These are phyloP conservation scores for Trametes versicolor DNA, from an alignment of 1,284 basidiomycete species.

Conservation along the genomic window DNA sequence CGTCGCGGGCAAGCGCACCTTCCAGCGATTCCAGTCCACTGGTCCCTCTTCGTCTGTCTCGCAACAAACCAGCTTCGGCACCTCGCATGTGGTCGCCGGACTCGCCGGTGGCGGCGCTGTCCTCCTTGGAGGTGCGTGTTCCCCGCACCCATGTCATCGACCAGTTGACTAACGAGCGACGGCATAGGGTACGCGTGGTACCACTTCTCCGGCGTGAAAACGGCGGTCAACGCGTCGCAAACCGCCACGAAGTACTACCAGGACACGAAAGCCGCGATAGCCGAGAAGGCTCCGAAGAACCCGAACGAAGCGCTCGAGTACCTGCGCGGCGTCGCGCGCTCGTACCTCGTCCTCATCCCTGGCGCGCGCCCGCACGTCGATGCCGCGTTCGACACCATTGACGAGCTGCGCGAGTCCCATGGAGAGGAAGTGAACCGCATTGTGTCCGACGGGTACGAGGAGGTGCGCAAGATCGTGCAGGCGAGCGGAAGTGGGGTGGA, in stretches of 20 bases:
- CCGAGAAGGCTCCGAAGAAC: constrained; percentile 45
- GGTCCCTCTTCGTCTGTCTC: constrained; percentile 1
- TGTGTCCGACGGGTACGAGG: constrained; percentile 50
- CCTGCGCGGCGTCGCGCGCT: constrained; percentile 51
- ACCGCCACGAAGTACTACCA: constrained; percentile 46
- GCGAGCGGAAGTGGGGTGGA: constrained; percentile 41
- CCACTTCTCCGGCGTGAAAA: constrained; percentile 35
- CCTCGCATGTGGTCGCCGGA: constrained; percentile 44
- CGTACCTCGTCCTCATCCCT: constrained; percentile 53
- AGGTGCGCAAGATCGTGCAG: constrained; percentile 48
- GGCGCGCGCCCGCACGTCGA: constrained; percentile 55
- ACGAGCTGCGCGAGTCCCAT: constrained; percentile 52
- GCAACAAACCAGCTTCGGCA: constrained; percentile 16
- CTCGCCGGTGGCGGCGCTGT: constrained; percentile 49
- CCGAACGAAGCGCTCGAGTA: constrained; percentile 51
- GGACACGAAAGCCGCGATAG: constrained; percentile 48
- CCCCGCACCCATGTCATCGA: no score
- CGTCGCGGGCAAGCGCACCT: constrained; percentile 30
- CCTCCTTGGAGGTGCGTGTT: constrained; percentile 41
- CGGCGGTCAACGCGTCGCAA: constrained; percentile 39
- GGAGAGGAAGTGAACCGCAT: constrained; percentile 54
- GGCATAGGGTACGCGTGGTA: constrained; percentile 33
- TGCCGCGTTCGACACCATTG: constrained; percentile 54
- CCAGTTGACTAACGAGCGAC: neutral
- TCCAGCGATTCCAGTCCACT: constrained; percentile 36